Conservation (phyloP, 1,139 yeast genomes). For the Geotrichum klebahnii region DNA sequence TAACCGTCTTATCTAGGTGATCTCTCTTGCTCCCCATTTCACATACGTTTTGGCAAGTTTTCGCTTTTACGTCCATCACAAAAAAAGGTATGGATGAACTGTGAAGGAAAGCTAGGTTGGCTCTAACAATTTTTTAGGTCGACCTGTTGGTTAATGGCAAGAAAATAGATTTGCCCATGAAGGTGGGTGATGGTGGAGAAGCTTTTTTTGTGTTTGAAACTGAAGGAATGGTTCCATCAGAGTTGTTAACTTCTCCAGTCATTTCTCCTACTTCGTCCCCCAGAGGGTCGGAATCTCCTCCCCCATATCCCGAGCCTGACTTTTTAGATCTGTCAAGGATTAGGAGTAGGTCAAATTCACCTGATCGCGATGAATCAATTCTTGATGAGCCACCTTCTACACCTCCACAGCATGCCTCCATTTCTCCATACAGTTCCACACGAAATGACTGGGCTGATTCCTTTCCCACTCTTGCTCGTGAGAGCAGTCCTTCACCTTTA, state of each 20-base stretch:
- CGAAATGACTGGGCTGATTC: constrained; percentile 16
- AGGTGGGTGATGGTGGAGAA: constrained; percentile 95
- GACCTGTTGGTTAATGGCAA: constrained; percentile 81
- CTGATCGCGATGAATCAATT: constrained; percentile 5
- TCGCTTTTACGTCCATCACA: constrained; percentile 93
- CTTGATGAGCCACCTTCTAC: constrained; percentile 16
- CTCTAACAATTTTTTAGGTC: constrained; percentile 41
- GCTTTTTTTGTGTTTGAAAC: constrained; percentile 96
- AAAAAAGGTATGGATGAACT: constrained; percentile 63
- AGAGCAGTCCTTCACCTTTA: constrained; percentile 25
- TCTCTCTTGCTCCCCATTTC: constrained; percentile 91
- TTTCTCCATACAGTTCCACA: constrained; percentile 3
- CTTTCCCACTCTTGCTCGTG: constrained; percentile 10
- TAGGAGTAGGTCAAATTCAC: constrained; percentile 24
- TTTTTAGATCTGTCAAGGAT: constrained; percentile 44
- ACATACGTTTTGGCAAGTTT: constrained; percentile 90
- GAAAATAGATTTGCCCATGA: constrained; percentile 85
- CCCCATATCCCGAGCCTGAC: constrained; percentile 52
- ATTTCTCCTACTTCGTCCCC: constrained; percentile 72
- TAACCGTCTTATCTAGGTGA: constrained; percentile 44
- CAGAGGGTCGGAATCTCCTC: constrained; percentile 43
- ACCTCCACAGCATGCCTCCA: constrained; percentile 3
- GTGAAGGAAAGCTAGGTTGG: too few species aligned
- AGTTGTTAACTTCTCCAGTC: constrained; percentile 87
- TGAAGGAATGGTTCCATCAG: constrained; percentile 63